Conservation (phyloP, 495 filamentous ascomycete genomes). For the Talaromyces adpressus region DNA sequence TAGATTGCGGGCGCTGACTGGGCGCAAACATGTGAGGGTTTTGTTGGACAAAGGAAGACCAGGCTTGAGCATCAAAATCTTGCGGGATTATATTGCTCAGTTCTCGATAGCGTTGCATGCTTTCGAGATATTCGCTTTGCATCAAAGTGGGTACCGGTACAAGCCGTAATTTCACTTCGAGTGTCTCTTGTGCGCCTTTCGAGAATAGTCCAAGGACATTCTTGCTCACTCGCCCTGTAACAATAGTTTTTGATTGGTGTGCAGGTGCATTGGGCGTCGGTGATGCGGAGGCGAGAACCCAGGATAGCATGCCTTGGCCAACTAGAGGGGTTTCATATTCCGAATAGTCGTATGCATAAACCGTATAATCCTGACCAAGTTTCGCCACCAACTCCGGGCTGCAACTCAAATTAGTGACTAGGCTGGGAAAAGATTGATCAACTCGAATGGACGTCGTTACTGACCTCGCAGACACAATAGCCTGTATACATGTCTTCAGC, state of each 20-base stretch:
- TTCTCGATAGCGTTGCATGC: slow-evolving; percentile 54
- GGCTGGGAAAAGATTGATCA: slow-evolving; percentile 13
- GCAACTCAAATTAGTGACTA: slow-evolving; percentile 15
- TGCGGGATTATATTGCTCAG: slow-evolving; percentile 53
- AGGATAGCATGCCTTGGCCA: slow-evolving; percentile 92
- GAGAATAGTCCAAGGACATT: slow-evolving; percentile 78
- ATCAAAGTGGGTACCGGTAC: slow-evolving; percentile 71
- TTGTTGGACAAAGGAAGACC: slow-evolving; percentile 57
- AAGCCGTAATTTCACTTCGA: slow-evolving; percentile 90
- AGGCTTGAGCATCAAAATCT: slow-evolving; percentile 62
- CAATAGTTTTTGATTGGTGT: slow-evolving; percentile 60
- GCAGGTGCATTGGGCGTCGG: slow-evolving; percentile 48
- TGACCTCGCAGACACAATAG: slow-evolving; percentile 67
- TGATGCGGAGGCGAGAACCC: slow-evolving; percentile 61
- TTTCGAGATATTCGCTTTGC: slow-evolving; percentile 61
- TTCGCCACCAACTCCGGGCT: slow-evolving; percentile 85
- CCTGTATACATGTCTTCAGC: slow-evolving; percentile 82
- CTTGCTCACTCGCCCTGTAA: slow-evolving; percentile 85
- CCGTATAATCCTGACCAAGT: slow-evolving; percentile 83
- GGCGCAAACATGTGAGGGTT: slow-evolving; percentile 44
- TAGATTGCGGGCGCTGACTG: slow-evolving; percentile 21
- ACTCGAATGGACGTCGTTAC: slow-evolving; percentile 13
- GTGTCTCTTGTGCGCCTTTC: slow-evolving; percentile 75
- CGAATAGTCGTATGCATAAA: slow-evolving; percentile 96
- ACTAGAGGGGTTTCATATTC: slow-evolving; percentile 89